Percentiles rank a stretch among this genome's conserved stretches.
These are phyloP conservation scores for Lobulomyces angularis DNA, from an alignment of 192 early-diverging fungal genomes.

Conservation along the genomic window DNA sequence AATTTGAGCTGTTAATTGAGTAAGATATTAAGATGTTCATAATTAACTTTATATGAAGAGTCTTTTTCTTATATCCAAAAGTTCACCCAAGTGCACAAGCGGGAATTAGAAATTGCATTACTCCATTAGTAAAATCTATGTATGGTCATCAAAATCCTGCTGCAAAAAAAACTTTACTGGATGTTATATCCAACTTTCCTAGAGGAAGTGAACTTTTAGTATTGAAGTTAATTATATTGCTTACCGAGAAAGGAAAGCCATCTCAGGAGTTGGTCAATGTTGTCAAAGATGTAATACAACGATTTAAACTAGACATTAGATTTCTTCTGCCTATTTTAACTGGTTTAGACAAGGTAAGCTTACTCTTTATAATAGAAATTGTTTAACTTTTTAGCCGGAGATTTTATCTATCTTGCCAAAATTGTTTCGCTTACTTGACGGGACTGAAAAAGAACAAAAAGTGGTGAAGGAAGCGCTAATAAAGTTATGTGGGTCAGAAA, in stretches of 20 bases:
- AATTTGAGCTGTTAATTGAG: constrained; percentile 51
- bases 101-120: constrained; percentile 43
- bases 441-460: constrained; percentile 41
- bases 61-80: constrained; percentile 35
- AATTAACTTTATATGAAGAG: constrained; percentile 16
- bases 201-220: constrained; percentile 55
- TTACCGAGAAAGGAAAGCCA: constrained; percentile 47
- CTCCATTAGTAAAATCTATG: constrained; percentile 55
- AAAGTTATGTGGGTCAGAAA: not conserved
- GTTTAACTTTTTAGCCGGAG: constrained; percentile 23
- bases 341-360: constrained; percentile 43
- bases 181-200: constrained; percentile 54
- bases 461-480: constrained; percentile 34
- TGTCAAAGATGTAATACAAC: constrained; percentile 34
- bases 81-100: constrained; percentile 26
- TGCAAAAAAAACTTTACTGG: constrained; percentile 32
- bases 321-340: constrained; percentile 59
- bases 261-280: constrained; percentile 38
- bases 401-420: constrained; percentile 44
- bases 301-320: constrained; percentile 45
- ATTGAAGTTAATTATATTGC: constrained; percentile 43
- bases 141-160: constrained; percentile 28
- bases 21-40: constrained; percentile 20
- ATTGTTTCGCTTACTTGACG: constrained; percentile 50
- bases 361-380: constrained; percentile 2